A percentile compares a stretch with the other conserved stretches of the same genome.
phyloP scores from a whole-genome alignment of 2,329 filamentous ascomycete species.

The Talaromyces sp. region DNA sequence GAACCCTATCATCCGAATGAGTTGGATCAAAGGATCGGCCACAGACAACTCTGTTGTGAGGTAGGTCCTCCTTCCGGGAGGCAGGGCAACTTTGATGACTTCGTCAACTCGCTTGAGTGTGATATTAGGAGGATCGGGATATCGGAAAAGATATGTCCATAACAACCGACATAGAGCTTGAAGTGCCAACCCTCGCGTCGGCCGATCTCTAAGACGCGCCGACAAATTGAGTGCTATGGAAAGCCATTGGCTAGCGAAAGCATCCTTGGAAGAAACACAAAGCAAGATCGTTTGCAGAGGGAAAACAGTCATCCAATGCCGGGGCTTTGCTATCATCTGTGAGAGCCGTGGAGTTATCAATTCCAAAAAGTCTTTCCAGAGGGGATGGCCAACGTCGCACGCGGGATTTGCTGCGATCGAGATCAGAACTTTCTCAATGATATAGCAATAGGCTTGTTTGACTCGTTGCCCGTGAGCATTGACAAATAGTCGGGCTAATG shows the following conservation, averaged over 20 bases:
- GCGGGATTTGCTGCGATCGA: constrained; percentile 78
- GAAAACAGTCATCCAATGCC: constrained; percentile 86
- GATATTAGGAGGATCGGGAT: constrained; percentile 62
- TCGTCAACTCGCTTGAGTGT: constrained; percentile 81
- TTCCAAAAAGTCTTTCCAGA: constrained; percentile 81
- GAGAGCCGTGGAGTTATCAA: constrained; percentile 71
- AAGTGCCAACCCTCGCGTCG: constrained; percentile 70
- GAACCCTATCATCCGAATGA: constrained; percentile 90
- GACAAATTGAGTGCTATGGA: constrained; percentile 73
- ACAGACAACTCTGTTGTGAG: constrained; percentile 78
- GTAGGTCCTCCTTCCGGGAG: constrained; percentile 71
- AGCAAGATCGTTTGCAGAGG: constrained; percentile 81
- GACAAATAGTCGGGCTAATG: constrained; percentile 74
- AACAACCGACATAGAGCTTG: constrained; percentile 85
- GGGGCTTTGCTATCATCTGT: constrained; percentile 83
- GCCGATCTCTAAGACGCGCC: constrained; percentile 76
- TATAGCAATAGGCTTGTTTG: constrained; percentile 91
- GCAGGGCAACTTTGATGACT: constrained; percentile 76
- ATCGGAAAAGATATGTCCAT: constrained; percentile 91
- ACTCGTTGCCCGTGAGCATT: constrained; percentile 81
- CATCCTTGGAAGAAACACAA: constrained; percentile 80
- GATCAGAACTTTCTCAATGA: constrained; percentile 78
- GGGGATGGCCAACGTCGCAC: constrained; percentile 70
- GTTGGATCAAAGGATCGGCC: constrained; percentile 83
- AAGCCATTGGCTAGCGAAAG: constrained; percentile 81